Base-by-base conservation (phyloP, 2,329 filamentous ascomycete genomes). In the Chaetothyriales sp. region DNA sequence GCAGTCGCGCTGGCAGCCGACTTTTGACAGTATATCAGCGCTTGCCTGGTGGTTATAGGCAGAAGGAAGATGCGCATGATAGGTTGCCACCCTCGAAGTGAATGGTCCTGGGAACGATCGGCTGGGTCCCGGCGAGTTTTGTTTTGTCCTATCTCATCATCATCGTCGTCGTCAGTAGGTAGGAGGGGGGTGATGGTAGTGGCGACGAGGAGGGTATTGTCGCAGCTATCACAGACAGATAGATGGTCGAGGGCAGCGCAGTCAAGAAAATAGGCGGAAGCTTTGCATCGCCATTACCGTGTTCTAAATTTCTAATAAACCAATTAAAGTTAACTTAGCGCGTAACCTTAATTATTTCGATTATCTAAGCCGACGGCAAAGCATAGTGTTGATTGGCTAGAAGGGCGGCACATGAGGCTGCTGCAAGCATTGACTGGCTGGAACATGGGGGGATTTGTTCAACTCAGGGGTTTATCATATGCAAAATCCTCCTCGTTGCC, bases 11-110 rank as follows among this genome's bases (percentile, higher is more conserved):
- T 71, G 49, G 73, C 68, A 62, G 80, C 75, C 56, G 85, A 71
- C 57, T 83, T 83, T 64, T 95, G 85, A 68, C 86, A 93, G 73
- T 95, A 96, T 62, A 98, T 80, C 55, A 98, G 79, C 48, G 87
- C 89, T 63, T 89, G 84, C 63, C 85, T 80, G 58, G 88, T 94
- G 53, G 90, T 94, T 61, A 98, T 83, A 55, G 92, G 92, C 51
- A 98, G 78, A 57, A 98, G 81, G 70, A 88, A 95, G 68, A 98
- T 77, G 66, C 88, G 86, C 92, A 98, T 96, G 32, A 5, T 39
- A 39, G 12, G 32, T 39, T 39, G 32, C 12, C 32, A 12, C 32
- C 32, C 32, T 39, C 10, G 32, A n/a, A n/a, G n/a, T n/a, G 32
- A 5, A 39, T 12, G 32, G 12, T 39, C 32, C 32, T 15, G n/a